Conservation (phyloP, 805 yeast species). For the Saccharomycopsis fodiens region DNA sequence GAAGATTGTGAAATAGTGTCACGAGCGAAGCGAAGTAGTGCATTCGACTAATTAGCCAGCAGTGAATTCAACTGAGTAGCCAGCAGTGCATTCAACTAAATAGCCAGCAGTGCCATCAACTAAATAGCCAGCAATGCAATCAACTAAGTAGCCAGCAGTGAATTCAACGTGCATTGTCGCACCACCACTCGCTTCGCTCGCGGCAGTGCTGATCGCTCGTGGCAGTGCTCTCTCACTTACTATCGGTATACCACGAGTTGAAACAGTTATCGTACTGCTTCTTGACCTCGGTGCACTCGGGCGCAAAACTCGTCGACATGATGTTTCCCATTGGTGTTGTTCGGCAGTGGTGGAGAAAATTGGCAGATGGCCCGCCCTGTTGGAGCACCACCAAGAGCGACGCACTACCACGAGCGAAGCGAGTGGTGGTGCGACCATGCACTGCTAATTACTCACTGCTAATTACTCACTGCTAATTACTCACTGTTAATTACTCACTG, state of each 20-base stretch:
- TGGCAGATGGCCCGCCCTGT: no score
- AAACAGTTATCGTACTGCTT: slow-evolving; percentile 87
- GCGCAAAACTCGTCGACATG: slow-evolving; percentile 88
- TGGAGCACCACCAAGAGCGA: no score
- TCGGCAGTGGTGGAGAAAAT: not conserved
- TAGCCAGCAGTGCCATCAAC: no score
- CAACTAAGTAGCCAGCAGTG: not conserved
- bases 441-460: no score
- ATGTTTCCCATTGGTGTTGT: slow-evolving; percentile 52
- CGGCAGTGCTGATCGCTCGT: slow-evolving; percentile 32
- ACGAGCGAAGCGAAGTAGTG: not conserved
- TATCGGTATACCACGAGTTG: slow-evolving; percentile 91
- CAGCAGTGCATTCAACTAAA: no score
- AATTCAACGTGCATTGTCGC: not conserved
- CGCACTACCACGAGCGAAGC: no score
- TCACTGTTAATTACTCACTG: no score
- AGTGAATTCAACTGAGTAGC: no score
- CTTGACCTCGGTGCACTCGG: slow-evolving; percentile 88
- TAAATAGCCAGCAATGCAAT: not conserved
- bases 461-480: no score
- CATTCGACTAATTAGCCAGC: no score
- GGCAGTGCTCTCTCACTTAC: slow-evolving; percentile 28
- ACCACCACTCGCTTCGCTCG: no score
- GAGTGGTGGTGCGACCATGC: no score
- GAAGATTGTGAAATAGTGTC: not conserved